These are phyloP conservation scores for Silene vulgaris DNA, from an alignment of 179 eudicot species.

Conservation along the genomic window DNA sequence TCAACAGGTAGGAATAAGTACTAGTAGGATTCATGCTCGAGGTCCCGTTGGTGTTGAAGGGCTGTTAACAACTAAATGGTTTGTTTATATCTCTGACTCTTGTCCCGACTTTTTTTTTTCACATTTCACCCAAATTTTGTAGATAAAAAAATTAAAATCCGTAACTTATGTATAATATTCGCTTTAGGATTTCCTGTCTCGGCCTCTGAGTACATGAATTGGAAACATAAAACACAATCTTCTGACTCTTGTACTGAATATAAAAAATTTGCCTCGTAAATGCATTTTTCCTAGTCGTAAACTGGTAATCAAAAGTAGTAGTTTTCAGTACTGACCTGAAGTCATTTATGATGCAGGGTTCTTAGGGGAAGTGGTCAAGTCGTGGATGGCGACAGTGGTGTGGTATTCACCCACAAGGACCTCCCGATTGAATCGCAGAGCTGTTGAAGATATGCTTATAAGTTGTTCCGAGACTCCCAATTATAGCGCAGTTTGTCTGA, in stretches of 20 bases:
- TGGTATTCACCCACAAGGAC: slow-evolving; percentile 14
- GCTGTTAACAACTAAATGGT: slow-evolving; percentile 87
- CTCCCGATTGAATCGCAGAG: neutral
- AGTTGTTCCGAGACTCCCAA: slow-evolving; percentile 16
- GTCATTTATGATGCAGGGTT: slow-evolving; percentile 14
- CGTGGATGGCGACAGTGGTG: slow-evolving; percentile 20
- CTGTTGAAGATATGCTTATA: neutral
- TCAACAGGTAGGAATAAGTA: slow-evolving; percentile 88
- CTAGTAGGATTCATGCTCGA: slow-evolving; percentile 94
- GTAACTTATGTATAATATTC: too few species aligned
- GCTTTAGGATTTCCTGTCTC: too few species aligned
- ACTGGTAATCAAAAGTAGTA: neutral
- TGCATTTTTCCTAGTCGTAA: neutral
- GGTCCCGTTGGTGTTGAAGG: slow-evolving; percentile 99
- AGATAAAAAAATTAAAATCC: too few species aligned
- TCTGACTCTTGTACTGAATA: too few species aligned
- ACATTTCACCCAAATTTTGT: too few species aligned
- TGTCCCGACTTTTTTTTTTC: neutral
- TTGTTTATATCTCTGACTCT: slow-evolving; percentile 19
- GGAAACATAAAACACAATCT: too few species aligned
- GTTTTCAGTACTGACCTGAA: neutral
- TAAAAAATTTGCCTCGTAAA: too few species aligned
- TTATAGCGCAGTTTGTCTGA: slow-evolving; percentile 32
- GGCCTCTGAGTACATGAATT: too few species aligned
- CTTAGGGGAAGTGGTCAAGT: slow-evolving; percentile 14